Conservation (phyloP, 108 stramenopile genomes). For the Licmophora abbreviata region DNA sequence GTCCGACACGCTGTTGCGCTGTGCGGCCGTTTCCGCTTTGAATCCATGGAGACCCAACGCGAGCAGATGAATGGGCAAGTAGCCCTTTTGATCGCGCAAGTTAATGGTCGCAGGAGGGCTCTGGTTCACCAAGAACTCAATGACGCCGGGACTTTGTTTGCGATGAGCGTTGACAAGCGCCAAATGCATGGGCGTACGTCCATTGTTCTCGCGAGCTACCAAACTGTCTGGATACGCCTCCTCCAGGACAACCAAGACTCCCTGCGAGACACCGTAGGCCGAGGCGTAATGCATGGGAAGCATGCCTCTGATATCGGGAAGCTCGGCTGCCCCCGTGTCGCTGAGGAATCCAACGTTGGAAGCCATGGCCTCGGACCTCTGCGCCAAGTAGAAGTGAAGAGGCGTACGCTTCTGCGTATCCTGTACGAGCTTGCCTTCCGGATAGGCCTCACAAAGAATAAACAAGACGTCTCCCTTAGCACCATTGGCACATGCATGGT, state of each 20-base stretch:
- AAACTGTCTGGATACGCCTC: conserved; percentile 60
- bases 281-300: conserved; percentile 78
- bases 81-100: conserved; percentile 56
- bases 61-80: conserved; percentile 64
- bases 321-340: conserved; percentile 37
- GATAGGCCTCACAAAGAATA: conserved; percentile 47
- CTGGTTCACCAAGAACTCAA: conserved; percentile 48
- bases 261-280: conserved; percentile 62
- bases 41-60: conserved; percentile 37
- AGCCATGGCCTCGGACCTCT: conserved; percentile 34
- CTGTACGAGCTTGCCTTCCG: conserved; percentile 40
- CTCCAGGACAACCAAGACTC: conserved; percentile 55
- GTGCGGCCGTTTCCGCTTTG: conserved; percentile 21
- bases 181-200: conserved; percentile 73
- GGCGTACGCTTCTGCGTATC: conserved; percentile 65
- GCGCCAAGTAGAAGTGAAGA: conserved; percentile 61
- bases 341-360: conserved; percentile 23
- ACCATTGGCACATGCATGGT: conserved; percentile 75
- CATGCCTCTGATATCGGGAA: conserved; percentile 61
- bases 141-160: conserved; percentile 56
- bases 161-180: conserved; percentile 85
- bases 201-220: conserved; percentile 55
- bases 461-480: conserved; percentile 45
- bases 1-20: conserved; percentile 46
- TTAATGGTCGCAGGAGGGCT: conserved; percentile 36